Evolutionary conservation across 768 basidiomycete genomes (phyloP), one percentile per base, ranked within the genome.

Genomic region (Suillus cothurnatus): DNA sequence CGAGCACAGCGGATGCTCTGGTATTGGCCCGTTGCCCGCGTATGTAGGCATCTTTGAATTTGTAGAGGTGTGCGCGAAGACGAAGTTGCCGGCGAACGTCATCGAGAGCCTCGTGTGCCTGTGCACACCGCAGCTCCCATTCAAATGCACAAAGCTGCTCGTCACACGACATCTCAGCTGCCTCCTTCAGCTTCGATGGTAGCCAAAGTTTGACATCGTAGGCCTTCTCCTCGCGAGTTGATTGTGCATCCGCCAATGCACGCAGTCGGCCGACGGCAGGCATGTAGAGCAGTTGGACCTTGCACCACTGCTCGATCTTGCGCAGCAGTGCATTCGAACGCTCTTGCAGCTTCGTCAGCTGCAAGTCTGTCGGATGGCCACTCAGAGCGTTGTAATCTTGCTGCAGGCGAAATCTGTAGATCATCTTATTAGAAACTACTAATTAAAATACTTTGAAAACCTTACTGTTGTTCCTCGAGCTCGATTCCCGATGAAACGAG

Each of bases 291-390:
- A 68, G 56, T 55, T 77, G 77, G 21, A 74, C 66, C 1, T 26
- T 57, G 23, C 59, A 58, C 76, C 76, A 78, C 0, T 73, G 70
- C 31, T 74, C 67, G n/a, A 77, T 75, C 34, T 68, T 66, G 12
- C 70, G 61, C 23, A 50, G 62, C 2, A 78, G 63, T 2, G 61
- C 39, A 41, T 70, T 72, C 1, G 68, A 64, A 2, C 70, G 68
- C 61, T 75, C 72, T 11, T 73, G 58, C 9, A 78, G 26, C 58
- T 75, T 75, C 15, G 71, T 64, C 26, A 67, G 61, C 61, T 80
- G 75, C 12, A 72, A 70, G 50, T 67, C 64, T 4, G 75, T 78
- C 26, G 74, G 58, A 64, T 74, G 71, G 2, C 56, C 1, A 6
- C 71, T 71, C 3, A 73, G 61, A 12, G 23, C 31, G 14, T 15